Base-by-base conservation (phyloP, 2,329 filamentous ascomycete genomes). In the Phaeosphaeriaceae sp. region DNA sequence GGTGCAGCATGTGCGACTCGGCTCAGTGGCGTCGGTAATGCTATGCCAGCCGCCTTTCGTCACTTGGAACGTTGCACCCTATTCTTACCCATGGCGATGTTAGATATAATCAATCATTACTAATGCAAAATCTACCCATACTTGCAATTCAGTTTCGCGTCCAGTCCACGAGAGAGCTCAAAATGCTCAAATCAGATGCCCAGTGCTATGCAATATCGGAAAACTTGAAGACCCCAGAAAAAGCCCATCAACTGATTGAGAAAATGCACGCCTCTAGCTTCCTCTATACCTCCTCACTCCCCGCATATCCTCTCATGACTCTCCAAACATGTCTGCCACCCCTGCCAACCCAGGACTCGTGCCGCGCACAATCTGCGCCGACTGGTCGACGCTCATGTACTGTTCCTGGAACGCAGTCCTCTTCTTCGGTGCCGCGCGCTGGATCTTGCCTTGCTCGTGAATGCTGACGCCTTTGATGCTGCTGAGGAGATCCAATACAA, bases 381-480 rank as follows among this genome's bases (percentile, higher is more conserved):
- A 62, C 60, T 76, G 70, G 53, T 82, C 79, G 2, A 81, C 77
- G 31, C 74, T 76, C 74, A 76, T 76, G 47, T 81, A 82, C 65
- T 77, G 71, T 57, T 78, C 74, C 64, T 78, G 67, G 49, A 79
- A 69, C 1, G 63, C 68, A 0, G 58, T 67, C 61, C 73, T 75
- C 62, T 71, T 73, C 56, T 73, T 73, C 19, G 71, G 65, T 51
- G 62, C 65, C 27, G 61, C 49, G 46, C 78, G 76, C 46, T 83
- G 77, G 22, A 99, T 88, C 77, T 92, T 95, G 24, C 95, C 95
- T 82, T 95, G 91, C 78, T 99, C 95, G 7, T 93, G 91, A 55
- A 99, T 91, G 68, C 93, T 94, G 6, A 98, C 89, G 0, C 95
- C 95, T 66, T 96, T 89, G 7, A 99, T 84, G 45, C 93, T 89